phyloP scores from a whole-genome alignment of 2,329 filamentous ascomycete genomes.

The Blastomyces silverae region DNA sequence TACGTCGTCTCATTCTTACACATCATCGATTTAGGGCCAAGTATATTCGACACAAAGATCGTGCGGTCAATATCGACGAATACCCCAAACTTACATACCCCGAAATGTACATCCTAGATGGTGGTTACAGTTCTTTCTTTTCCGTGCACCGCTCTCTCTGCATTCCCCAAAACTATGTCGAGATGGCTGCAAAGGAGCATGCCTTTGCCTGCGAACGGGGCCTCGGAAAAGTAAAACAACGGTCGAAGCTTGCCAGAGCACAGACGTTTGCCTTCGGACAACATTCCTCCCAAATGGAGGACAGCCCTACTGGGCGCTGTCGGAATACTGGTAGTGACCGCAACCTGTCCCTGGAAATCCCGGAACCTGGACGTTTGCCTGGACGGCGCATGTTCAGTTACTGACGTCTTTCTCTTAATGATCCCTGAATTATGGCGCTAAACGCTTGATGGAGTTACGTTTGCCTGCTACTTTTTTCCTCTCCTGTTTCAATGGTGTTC shows the following conservation, averaged over 20 bases:
- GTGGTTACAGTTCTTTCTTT: conserved; percentile 94
- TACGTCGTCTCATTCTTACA: conserved; percentile 13
- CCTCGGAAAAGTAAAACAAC: conserved; percentile 83
- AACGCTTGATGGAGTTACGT: conserved; percentile 21
- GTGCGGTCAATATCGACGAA: conserved; percentile 71
- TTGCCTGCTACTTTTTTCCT: conserved; percentile 15
- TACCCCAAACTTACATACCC: conserved; percentile 92
- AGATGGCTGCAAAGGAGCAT: conserved; percentile 91
- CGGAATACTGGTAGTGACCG: conserved; percentile 32
- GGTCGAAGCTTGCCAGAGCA: conserved; percentile 76
- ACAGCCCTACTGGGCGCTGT: conserved; percentile 53
- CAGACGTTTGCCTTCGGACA: conserved; percentile 95
- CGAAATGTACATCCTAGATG: conserved; percentile 93
- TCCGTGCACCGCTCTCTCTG: conserved; percentile 69
- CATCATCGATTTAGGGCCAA: conserved; percentile 55
- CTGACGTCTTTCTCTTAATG: conserved; percentile 21
- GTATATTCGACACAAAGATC: conserved; percentile 82
- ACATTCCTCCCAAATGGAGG: conserved; percentile 54
- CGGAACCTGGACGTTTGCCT: conserved; percentile 33
- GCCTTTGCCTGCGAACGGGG: conserved; percentile 89
- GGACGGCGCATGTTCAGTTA: conserved; percentile 43
- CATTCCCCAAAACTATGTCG: conserved; percentile 91
- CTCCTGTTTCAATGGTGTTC: neutral
- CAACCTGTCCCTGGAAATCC: conserved; percentile 31
- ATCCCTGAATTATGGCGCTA: conserved; percentile 15